Base-by-base conservation (phyloP, 192 early-diverging fungal genomes). In the Backusella tarrabulga region DNA sequence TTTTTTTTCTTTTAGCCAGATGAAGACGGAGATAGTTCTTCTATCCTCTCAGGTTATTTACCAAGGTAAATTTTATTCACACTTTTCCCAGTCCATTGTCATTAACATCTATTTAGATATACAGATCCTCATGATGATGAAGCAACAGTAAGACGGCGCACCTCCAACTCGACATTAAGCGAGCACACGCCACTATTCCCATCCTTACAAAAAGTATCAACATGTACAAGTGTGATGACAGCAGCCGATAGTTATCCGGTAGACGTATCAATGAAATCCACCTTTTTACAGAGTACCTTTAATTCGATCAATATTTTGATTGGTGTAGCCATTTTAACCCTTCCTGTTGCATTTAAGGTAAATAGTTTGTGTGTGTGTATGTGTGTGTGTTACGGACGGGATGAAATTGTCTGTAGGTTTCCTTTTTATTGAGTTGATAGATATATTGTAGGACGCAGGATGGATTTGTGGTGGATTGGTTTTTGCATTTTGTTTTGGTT, bases 281-380 rank as follows among this genome's bases (percentile, higher is more conserved):
- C 79, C 15, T 86, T 83, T 52, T 60, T 75, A 15, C 85, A 86
- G 71, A 84, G 83, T 11, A 80, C 83, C 6, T 88, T 91, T 63
- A 91, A 91, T 72, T 83, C 83, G 2, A 83, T 91, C 50, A 91
- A 91, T 74, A 86, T 91, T 38, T 78, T 91, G 34, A 88, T 90
- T 72, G 90, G 90, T 26, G 87, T 93, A 69, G 92, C 88, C 38
- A 88, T 93, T 50, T 78, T 93, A 23, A 78, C 90, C 3, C 76
- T 93, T 3, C 92, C 92, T 7, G 83, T 88, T 36, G 88, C 86
- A n/a, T 82, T 93, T 36, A 82, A 83, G 15, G 81, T 84, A 54
- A 78, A 42, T 1, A 32, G 29, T 32, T 1, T 32, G 29, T 32
- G 29, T 32, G 29, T 32, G 29, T 32, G 29, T 32, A 1, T 32